A percentile compares a stretch with the other conserved stretches of the same genome.
phyloP scores from a whole-genome alignment of 352 stramenopile genomes.

The Pythium phragmitis region DNA sequence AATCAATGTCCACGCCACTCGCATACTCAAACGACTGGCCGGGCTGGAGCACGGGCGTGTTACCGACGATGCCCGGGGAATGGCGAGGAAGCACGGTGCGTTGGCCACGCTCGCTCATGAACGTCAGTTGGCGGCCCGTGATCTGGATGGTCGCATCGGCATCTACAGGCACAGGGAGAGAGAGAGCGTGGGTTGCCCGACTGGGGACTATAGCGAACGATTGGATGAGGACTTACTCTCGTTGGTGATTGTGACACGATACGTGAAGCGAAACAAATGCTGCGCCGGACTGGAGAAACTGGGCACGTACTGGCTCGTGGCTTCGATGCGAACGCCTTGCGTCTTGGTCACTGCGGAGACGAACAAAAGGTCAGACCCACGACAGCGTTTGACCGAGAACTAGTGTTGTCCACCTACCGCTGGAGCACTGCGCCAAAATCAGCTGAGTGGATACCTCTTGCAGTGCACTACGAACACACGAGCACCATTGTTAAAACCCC shows the following conservation, averaged over 20 bases:
- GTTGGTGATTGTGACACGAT: slow-evolving; percentile 79
- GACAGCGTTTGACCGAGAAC: background rate
- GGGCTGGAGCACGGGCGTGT: slow-evolving; percentile 57
- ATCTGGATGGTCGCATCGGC: slow-evolving; percentile 55
- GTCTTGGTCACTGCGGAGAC: slow-evolving; percentile 54
- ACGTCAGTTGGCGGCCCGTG: slow-evolving; percentile 73
- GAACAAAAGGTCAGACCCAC: background rate
- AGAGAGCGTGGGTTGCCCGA: too few species aligned
- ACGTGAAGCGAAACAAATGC: slow-evolving; percentile 71
- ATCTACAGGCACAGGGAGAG: slow-evolving; percentile 28
- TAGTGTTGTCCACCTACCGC: slow-evolving; percentile 34
- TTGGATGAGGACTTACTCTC: slow-evolving; percentile 37
- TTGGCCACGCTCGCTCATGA: slow-evolving; percentile 67
- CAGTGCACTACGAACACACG: slow-evolving; percentile 35
- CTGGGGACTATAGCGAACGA: background rate
- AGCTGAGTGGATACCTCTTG: slow-evolving; percentile 66
- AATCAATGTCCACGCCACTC: slow-evolving; percentile 75
- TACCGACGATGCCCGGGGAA: slow-evolving; percentile 68
- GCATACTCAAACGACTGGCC: slow-evolving; percentile 82
- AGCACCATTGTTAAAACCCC: background rate
- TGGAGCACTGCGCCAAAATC: slow-evolving; percentile 68
- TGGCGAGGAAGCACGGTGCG: slow-evolving; percentile 56
- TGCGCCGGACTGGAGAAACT: slow-evolving; percentile 48
- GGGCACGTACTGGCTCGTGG: slow-evolving; percentile 68
- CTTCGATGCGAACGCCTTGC: slow-evolving; percentile 65